These are phyloP conservation scores for Torrubiellomyces zombiae DNA, from an alignment of 2,329 filamentous ascomycete species.

Conservation along the genomic window DNA sequence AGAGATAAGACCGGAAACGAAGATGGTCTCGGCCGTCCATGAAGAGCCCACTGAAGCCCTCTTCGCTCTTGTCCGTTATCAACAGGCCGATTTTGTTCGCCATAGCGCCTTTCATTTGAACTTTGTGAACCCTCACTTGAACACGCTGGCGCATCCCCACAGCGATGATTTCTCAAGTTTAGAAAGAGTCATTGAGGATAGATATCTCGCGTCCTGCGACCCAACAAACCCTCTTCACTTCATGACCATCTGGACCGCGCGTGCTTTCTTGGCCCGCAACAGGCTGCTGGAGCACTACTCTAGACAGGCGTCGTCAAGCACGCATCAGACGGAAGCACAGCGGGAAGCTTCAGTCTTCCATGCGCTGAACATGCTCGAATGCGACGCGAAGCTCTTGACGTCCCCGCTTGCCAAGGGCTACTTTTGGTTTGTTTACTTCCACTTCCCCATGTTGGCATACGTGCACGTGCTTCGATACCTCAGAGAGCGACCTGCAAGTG, in stretches of 20 bases:
- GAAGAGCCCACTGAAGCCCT: conserved; percentile 22
- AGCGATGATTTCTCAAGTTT: conserved; percentile 15
- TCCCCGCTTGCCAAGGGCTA: conserved; percentile 17
- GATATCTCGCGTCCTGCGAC: conserved; percentile 26
- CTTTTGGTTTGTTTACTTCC: conserved; percentile 18
- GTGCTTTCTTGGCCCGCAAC: conserved; percentile 27
- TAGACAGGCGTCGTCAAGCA: conserved; percentile 3
- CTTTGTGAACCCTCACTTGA: conserved; percentile 16
- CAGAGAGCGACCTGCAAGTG: too few relatives aligned
- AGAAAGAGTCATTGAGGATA: conserved; percentile 24
- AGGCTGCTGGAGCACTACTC: conserved; percentile 32
- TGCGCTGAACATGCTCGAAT: conserved; percentile 19
- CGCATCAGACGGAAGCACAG: conserved; percentile 10
- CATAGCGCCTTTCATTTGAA: conserved; percentile 17
- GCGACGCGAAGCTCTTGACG: conserved; percentile 16
- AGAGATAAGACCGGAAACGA: conserved; percentile 25
- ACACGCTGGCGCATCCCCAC: conserved; percentile 9
- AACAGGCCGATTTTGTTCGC: conserved; percentile 22
- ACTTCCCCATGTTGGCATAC: conserved; percentile 25
- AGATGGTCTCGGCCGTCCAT: conserved; percentile 12
- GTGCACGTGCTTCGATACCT: conserved; percentile 21
- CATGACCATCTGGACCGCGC: conserved; percentile 20
- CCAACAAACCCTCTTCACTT: conserved; percentile 21
- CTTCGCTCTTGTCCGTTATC: conserved; percentile 22
- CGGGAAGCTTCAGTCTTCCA: conserved; percentile 13